Evolutionary conservation across 2,329 filamentous ascomycete species (phyloP).

Genomic region (Penicillium occitanis): DNA sequence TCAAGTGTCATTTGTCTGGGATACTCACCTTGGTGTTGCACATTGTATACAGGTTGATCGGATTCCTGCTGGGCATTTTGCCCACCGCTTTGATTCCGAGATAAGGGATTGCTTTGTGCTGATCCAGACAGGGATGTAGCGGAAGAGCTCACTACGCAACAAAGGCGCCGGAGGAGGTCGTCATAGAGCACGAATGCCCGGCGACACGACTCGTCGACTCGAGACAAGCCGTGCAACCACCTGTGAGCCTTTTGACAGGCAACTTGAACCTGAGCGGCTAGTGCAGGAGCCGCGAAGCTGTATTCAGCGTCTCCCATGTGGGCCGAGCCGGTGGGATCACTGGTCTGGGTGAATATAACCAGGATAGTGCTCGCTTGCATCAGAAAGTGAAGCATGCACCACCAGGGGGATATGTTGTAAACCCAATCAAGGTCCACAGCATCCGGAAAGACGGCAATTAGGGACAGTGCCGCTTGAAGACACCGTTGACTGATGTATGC

Average conservation of each 20-base stretch:
- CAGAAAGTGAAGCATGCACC: slow-evolving; percentile 44
- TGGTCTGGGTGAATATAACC: slow-evolving; percentile 32
- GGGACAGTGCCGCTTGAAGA: slow-evolving; percentile 39
- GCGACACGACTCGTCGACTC: slow-evolving; percentile 32
- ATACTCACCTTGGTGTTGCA: not conserved
- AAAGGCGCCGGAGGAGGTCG: slow-evolving; percentile 34
- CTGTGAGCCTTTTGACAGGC: slow-evolving; percentile 38
- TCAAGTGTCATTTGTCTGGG: not conserved
- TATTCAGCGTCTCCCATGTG: slow-evolving; percentile 22
- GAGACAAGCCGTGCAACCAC: slow-evolving; percentile 40
- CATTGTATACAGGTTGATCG: not conserved
- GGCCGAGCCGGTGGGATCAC: slow-evolving; percentile 30
- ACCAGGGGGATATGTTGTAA: slow-evolving; percentile 41
- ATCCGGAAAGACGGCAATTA: slow-evolving; percentile 41
- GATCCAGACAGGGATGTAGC: not conserved
- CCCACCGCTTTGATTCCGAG: not conserved
- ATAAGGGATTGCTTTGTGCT: not conserved
- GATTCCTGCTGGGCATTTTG: not conserved
- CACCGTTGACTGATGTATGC: slow-evolving; percentile 35
- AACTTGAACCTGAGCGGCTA: slow-evolving; percentile 28
- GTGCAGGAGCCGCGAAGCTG: slow-evolving; percentile 24
- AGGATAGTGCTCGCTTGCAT: slow-evolving; percentile 46
- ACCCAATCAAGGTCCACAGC: slow-evolving; percentile 36
- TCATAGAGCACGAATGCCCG: slow-evolving; percentile 40
- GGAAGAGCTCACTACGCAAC: not conserved